A percentile compares a stretch with the other conserved stretches of the same genome.
Evolutionary conservation across 2,329 filamentous ascomycete species (phyloP).

Genomic region (Colletotrichum sp.): DNA sequence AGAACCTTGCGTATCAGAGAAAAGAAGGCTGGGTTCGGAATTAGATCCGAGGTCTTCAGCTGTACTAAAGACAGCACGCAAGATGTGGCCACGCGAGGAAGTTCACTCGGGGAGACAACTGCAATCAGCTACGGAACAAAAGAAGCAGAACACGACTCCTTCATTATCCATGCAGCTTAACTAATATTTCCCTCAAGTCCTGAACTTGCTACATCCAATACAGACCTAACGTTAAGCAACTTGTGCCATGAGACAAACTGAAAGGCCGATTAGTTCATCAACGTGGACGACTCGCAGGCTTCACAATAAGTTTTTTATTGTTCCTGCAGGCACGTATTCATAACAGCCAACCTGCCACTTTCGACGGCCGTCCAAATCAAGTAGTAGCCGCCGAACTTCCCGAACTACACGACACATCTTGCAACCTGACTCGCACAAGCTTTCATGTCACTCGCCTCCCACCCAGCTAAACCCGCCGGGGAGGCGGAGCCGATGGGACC

Average conservation of each 20-base stretch:
- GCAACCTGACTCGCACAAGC: background rate
- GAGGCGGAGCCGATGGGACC: background rate
- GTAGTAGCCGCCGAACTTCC: background rate
- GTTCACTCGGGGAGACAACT: fast-evolving
- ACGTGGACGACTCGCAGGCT: fast-evolving
- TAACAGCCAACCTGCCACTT: background rate
- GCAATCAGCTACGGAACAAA: background rate
- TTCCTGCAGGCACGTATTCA: background rate
- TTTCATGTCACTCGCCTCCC: background rate
- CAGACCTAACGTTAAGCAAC: too few species aligned
- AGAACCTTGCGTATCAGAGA: background rate
- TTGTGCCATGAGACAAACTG: too few species aligned
- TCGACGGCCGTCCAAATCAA: background rate
- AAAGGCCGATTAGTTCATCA: background rate
- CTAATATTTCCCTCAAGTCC: too few species aligned
- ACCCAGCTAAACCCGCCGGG: background rate
- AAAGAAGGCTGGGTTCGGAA: background rate
- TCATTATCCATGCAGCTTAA: too few species aligned
- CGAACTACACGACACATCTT: background rate
- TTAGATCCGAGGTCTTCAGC: background rate
- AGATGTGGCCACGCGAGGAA: background rate
- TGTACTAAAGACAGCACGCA: background rate
- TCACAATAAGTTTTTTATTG: background rate
- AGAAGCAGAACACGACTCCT: background rate
- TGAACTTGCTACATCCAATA: too few species aligned